Base-by-base conservation (phyloP, 2,329 filamentous ascomycete species). In the Beauveria scarabaeidicola region DNA sequence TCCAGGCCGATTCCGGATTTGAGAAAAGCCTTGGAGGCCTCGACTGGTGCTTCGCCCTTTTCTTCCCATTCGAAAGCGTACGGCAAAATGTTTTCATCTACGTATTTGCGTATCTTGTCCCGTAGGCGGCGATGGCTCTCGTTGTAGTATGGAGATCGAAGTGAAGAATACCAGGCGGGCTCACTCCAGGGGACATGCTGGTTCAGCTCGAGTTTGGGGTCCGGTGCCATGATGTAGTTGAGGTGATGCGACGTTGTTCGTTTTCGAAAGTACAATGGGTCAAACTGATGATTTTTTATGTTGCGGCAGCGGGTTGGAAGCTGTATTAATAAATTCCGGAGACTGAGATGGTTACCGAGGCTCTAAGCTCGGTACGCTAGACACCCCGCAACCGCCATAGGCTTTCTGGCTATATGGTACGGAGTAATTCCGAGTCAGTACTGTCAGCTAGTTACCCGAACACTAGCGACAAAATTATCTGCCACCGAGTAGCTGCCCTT, bases 31-130 rank as follows among this genome's bases (percentile, higher is more conserved):
- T 67, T 67, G 46, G 73, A 68, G 40, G 72, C 79, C 50, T 71
- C 65, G 7, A 70, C 67, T 11, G 81, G 81, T 13, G 81, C 80
- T 58, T 79, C 69, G 1, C 79, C 79, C 2, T 79, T 78, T 3
- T 76, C 77, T 67, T 89, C 86, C 85, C 86, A 89, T 43, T 87
- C 82, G 36, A 84, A 77, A 4, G 81, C 80, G 63, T 80, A 75
- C 0, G 84, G 84, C 2, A 81, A 72, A 48, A 88, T 75, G 41
- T 84, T 72, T 2, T 77, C 74, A 61, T 88, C 79, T 52, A 88
- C 74, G 62, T 87, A 88, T 25, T 75, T 67, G 43, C 86, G 80
- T 0, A 87, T 72, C 5, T 74, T 75, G 41, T 80, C 75, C 55
- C 83, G 82, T 1, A 88, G 75, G n/a, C 70, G 73, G 36, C 79